These are phyloP conservation scores for Crotalaria pallida DNA, from an alignment of 306 rosid genomes.

Conservation along the genomic window DNA sequence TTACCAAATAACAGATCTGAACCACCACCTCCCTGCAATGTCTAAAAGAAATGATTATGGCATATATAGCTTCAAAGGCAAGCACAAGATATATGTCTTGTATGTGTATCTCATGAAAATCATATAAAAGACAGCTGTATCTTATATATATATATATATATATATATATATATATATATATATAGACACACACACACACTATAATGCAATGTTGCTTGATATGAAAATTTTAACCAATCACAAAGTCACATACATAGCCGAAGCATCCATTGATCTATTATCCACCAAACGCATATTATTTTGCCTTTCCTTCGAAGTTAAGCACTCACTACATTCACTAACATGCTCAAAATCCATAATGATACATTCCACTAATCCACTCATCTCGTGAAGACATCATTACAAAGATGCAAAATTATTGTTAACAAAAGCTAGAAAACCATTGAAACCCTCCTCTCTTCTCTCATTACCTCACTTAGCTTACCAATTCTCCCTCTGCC, in stretches of 20 bases:
- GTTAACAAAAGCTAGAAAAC: slow-evolving; percentile 33
- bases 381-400: slow-evolving; percentile 21
- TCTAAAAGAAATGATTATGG: slow-evolving; percentile 13
- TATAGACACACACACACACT: neutral
- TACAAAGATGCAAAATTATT: slow-evolving; percentile 25
- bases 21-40: too few relatives aligned
- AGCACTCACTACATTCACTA: slow-evolving; percentile 29
- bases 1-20: too few relatives aligned
- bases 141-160: too few relatives aligned
- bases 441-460: slow-evolving; percentile 4
- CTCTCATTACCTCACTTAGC: neutral
- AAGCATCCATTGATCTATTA: neutral
- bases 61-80: slow-evolving; percentile 62
- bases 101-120: neutral
- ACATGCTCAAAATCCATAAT: slow-evolving; percentile 31
- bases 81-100: too few relatives aligned
- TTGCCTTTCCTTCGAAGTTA: slow-evolving; percentile 75
- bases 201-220: neutral
- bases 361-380: slow-evolving; percentile 19
- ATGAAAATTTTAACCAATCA: neutral
- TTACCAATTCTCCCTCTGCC: neutral
- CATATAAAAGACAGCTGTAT: too few relatives aligned
- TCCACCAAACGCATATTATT: slow-evolving; percentile 45
- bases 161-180: too few relatives aligned
- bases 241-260: neutral